Evolutionary conservation across 2,329 filamentous ascomycete species (phyloP), one percentile per base, ranked within the genome.

Genomic region (Diaporthe helianthi): DNA sequence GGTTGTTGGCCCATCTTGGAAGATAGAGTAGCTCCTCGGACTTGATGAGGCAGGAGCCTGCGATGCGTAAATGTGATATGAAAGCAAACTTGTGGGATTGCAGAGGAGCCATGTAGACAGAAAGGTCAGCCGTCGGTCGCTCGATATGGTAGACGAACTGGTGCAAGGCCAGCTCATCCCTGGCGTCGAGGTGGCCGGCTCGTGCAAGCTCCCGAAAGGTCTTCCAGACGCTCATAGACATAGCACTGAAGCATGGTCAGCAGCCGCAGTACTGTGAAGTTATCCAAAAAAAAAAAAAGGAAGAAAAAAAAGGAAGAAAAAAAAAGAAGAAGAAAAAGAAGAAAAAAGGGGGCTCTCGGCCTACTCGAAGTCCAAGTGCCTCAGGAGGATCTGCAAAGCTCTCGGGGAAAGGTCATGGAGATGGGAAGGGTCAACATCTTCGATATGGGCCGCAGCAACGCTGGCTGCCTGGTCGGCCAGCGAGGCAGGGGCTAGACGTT

Each of bases 1-100:
- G 67, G 33, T 67, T 71, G 3, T 67, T 68, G 26, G 54, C 46
- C 47, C 65, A 36, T 15, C 3, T 31, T 22, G 67, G 63, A 9
- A 71, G 69, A 19, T 64, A 19, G 8, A 69, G 47, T 44, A 71
- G 38, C 24, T 71, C 67, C 52, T 51, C 29, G 4, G 26, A 33
- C 5, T 60, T 55, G n/a, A 69, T 31, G n/a, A 52, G 51, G 47
- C 53, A 69, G 19, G 49, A 38, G 10, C 69, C 69, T 12, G 44
- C 49, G 26, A 71, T 53, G 6, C 54, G 58, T 10, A 71, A 49
- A 51, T 71, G 67, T 2, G 69, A 51, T 52, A 71, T 49, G n/a
- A 71, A 71, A 33, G 53, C 33, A n/a, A 71, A 69, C 4, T 9
- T 58, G 10, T 36, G 10, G 8, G 67, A 44, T 22, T 52, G 55